Evolutionary conservation across 176 grass and related monocot species (phyloP), one percentile per base, ranked within the genome.

Genomic region (Sorghum bicolor): DNA sequence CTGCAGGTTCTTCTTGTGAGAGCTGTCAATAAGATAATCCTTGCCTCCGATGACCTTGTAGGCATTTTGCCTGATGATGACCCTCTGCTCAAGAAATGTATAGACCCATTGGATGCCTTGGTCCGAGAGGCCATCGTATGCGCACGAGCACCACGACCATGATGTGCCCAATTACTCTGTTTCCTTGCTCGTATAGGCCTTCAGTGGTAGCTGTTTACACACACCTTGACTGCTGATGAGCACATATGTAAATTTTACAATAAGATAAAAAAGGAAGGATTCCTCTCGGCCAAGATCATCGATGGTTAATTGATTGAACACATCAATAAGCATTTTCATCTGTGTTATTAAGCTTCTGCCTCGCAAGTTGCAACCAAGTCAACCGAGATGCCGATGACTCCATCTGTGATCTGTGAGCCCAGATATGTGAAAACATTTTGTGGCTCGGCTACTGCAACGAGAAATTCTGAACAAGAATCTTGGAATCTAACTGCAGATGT

Each of bases 1-100:
- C 87, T 98, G 75, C 87, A 93, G 65, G 63, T 95, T 94, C 85
- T 98, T 82, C 83, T 95, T 14, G 89, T 94, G 72, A 86, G 81
- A 86, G 93, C 92, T 88, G 87, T 80, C 67, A 93, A 88, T 71
- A 80, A 34, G 64, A 72, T 98, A 50, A 73, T 95, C 57, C 90
- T 95, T 74, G 93, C 93, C 57, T 95, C 95, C 12, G 86, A 91
- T 66, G 85, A 91, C 69, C 78, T 95, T 62, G 33, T 80, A 31
- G 80, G 81, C 64, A 90, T 98, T 13, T 84, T 98, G 38, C 91
- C 91, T 68, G 74, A 80, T 26, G 93, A 98, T 68, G 89, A 98
- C 0, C 91, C 87, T 6, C 91, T 93, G 29, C 79, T 93, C 17
- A 82, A 86, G 67, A 92, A 82, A 80, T 98, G 91, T 77, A 83